Evolutionary conservation across 164 flowering plant genomes (phyloP), one percentile per base, ranked within the genome.

Genomic region (Dillenia suffruticosa): DNA sequence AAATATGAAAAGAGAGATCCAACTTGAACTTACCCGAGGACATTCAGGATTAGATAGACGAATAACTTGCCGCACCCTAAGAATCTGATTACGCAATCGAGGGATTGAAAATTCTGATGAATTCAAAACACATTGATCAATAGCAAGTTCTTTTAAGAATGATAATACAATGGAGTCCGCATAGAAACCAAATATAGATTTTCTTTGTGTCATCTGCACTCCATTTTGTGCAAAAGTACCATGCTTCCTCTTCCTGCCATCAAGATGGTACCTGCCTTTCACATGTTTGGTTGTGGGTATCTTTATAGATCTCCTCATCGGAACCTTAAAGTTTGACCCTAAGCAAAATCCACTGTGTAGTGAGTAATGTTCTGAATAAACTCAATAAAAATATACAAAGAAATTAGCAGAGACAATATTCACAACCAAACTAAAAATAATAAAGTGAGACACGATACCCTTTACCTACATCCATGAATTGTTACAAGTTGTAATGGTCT

Each of bases 21-120:
- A 2, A 9, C 26, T 19, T 45, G 51, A 32, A 26, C 59, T 59
- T 76, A 76, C 79, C 68, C 49, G 68, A 54, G 79, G 65, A 52
- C n/a, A 26, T 44, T 63, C 50, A 54, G 57, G 43, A 63, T 51
- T 61, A 43, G 16, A 19, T 12, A 58, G 45, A 46, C 56, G 13
- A 67, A 72, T 51, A 19, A 54, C 53, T 45, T 61, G 49, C 49
- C 79, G 69, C 24, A 62, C 55, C 40, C 59, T 58, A 56, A 77
- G 69, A 49, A 63, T 48, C 53, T 69, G 74, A 64, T 64, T 44
- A 32, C 61, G 17, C 43, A 64, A 48, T 24, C 44, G 61, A 45
- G 11, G 49, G 15, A 54, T 47, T 10, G 53, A 57, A 24, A 57
- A 22, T 2, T 2, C 19, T 47, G 69, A 44, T 32, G 55, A 32